A percentile compares a stretch with the other conserved stretches of the same genome.
Evolutionary conservation across 768 basidiomycete species (phyloP).

Genomic region (Hypholoma sublateritium): DNA sequence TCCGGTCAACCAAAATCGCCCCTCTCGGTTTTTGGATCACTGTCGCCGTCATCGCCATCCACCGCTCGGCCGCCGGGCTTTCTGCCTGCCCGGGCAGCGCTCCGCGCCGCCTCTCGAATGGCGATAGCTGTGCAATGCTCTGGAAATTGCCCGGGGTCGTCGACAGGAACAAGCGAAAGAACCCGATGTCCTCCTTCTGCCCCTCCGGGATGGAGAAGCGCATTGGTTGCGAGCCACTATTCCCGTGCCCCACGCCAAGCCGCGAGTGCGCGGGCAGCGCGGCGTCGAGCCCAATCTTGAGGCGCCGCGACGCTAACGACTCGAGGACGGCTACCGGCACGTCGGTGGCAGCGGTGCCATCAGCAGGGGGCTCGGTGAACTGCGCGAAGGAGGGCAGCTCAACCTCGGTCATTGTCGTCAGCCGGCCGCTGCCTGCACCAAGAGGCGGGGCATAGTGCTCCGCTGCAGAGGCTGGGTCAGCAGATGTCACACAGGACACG

Average conservation of each 20-base stretch:
- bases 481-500: not conserved
- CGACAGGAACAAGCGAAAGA: constrained; percentile 43
- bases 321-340: not conserved
- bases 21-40: not conserved
- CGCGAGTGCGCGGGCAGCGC: constrained; percentile 24
- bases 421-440: constrained; percentile 23
- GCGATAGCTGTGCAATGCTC: constrained; percentile 29
- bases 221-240: constrained; percentile 31
- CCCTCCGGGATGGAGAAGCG: constrained; percentile 28
- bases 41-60: not conserved
- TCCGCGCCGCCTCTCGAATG: constrained; percentile 22
- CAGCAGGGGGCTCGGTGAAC: too few species aligned
- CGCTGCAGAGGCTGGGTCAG: constrained; percentile 9
- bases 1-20: not conserved
- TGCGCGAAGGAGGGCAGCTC: not conserved
- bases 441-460: constrained; percentile 28
- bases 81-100: not conserved
- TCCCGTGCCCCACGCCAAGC: constrained; percentile 41
- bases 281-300: constrained; percentile 18
- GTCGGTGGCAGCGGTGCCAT: not conserved
- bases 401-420: constrained; percentile 8
- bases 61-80: not conserved
- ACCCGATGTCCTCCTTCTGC: constrained; percentile 37
- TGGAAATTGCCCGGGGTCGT: constrained; percentile 33
- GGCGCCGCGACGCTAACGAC: not conserved